Percentiles rank a stretch among this genome's conserved stretches.
Evolutionary conservation across 2,329 filamentous ascomycete genomes (phyloP).

Genomic region (Aspergillus versicolor): DNA sequence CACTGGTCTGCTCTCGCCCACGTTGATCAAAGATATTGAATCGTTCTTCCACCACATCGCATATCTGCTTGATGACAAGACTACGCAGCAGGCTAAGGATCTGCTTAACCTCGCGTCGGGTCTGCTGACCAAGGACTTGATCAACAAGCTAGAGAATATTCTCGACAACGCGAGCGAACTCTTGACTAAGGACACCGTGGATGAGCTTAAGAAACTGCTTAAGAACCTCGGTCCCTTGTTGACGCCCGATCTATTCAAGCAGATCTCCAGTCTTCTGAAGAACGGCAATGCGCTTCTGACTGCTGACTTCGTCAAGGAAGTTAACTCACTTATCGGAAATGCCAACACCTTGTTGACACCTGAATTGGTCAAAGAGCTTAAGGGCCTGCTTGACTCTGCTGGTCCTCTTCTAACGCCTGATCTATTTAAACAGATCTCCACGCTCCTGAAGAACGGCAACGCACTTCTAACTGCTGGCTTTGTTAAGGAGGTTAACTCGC

Average conservation of each 20-base stretch:
- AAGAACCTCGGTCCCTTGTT: constrained; percentile 20
- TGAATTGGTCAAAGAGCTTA: constrained; percentile 25
- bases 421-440: constrained; percentile 16
- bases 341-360: constrained; percentile 19
- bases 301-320: constrained; percentile 22
- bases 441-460: constrained; percentile 20
- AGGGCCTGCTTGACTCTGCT: constrained; percentile 20
- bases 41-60: constrained; percentile 37
- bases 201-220: constrained; percentile 27
- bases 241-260: constrained; percentile 25
- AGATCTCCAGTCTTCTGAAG: constrained; percentile 29
- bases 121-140: constrained; percentile 25
- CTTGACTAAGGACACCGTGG: constrained; percentile 22
- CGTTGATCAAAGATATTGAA: constrained; percentile 29
- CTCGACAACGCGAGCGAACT: constrained; percentile 20
- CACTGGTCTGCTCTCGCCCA: constrained; percentile 28
- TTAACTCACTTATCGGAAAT: constrained; percentile 20
- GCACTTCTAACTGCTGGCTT: constrained; percentile 21
- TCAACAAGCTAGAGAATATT: constrained; percentile 24
- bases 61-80: constrained; percentile 33
- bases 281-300: constrained; percentile 30
- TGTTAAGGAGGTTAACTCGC: constrained; percentile 30
- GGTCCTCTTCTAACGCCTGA: constrained; percentile 17
- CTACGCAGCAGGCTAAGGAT: constrained; percentile 29
- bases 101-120: constrained; percentile 25